Conservation (phyloP, 805 yeast species). For the Schwanniomyces sp. region DNA sequence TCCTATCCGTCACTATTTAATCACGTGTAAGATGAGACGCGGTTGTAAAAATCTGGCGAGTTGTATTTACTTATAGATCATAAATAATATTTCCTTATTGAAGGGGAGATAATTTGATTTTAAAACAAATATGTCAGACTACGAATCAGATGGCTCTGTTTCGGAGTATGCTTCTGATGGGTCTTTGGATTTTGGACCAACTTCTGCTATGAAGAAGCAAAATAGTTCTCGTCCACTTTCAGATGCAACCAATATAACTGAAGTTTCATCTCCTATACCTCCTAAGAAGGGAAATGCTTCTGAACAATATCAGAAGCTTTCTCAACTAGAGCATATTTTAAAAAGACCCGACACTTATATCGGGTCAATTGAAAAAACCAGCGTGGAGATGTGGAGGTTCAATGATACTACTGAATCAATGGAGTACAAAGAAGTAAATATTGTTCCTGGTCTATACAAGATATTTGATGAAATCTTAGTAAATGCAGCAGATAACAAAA, state of each 20-base stretch:
- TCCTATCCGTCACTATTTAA: background rate
- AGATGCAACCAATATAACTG: slow-evolving; percentile 20
- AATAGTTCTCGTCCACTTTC: slow-evolving; percentile 16
- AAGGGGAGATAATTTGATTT: background rate
- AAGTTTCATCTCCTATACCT: slow-evolving; percentile 8
- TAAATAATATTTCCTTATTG: background rate
- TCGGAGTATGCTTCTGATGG: slow-evolving; percentile 15
- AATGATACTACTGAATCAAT: slow-evolving; percentile 47
- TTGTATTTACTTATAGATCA: background rate
- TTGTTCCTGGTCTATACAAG: slow-evolving; percentile 95
- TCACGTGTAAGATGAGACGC: background rate
- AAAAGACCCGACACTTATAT: slow-evolving; percentile 98
- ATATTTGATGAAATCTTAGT: slow-evolving; percentile 96
- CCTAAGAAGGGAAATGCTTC: slow-evolving; percentile 37
- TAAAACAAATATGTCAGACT: slow-evolving; percentile 8
- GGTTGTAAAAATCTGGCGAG: background rate
- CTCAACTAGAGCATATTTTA: slow-evolving; percentile 93
- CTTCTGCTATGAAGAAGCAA: slow-evolving; percentile 9
- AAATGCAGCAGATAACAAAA: slow-evolving; percentile 98
- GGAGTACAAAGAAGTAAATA: slow-evolving; percentile 61
- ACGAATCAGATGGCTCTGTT: slow-evolving; percentile 9
- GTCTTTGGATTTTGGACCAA: slow-evolving; percentile 18
- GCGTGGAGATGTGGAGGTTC: slow-evolving; percentile 81
- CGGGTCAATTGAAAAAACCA: slow-evolving; percentile 87
- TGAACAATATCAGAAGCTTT: slow-evolving; percentile 86